Percentiles rank a stretch among this genome's conserved stretches.
These are phyloP conservation scores for Phaeosphaeria sp. DNA, from an alignment of 2,329 filamentous ascomycete species.

Conservation along the genomic window DNA sequence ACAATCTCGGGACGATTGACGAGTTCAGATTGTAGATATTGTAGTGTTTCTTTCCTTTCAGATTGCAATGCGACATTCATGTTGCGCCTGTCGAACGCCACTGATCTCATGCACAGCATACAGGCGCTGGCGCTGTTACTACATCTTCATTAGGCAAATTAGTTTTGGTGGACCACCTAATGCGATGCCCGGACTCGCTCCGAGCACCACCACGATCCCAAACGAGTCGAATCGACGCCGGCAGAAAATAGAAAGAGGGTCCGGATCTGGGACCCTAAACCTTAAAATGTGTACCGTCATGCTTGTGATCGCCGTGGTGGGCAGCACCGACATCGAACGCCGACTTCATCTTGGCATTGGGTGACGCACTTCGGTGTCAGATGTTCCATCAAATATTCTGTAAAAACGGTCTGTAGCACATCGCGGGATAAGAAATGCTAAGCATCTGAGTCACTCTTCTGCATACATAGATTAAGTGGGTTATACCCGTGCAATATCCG, in stretches of 20 bases:
- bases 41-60: neutral
- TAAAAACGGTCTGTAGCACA: neutral
- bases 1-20: no score
- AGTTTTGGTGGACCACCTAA: neutral
- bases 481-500: neutral
- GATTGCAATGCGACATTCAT: neutral
- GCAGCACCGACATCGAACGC: neutral
- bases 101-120: neutral
- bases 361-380: no score
- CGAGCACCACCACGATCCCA: neutral
- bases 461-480: neutral
- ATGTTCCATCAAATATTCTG: neutral
- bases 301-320: neutral
- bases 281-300: no score
- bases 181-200: neutral
- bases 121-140: neutral
- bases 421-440: neutral
- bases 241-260: neutral
- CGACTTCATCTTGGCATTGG: neutral
- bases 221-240: neutral
- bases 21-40: no score
- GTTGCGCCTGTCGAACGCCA: neutral
- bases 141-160: neutral
- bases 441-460: neutral
- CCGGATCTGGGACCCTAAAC: neutral